Base-by-base conservation (phyloP, 192 early-diverging fungal species). In the Podila epigama region DNA sequence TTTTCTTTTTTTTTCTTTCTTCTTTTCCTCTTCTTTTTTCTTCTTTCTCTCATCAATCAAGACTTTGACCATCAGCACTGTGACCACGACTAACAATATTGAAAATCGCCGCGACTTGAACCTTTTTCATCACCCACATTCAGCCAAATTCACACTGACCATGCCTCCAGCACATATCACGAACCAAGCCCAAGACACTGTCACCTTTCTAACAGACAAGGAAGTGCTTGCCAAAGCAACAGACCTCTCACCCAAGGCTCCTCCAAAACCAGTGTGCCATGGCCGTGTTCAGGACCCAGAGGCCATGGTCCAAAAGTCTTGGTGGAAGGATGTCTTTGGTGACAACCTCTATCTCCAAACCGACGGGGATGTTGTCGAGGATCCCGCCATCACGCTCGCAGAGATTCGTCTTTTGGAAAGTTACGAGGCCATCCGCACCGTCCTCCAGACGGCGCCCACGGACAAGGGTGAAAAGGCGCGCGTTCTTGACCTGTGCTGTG, bases 311-410 rank as follows among this genome's bases (percentile, higher is more conserved):
- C 84, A 86, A 13, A 52, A 82, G n/a, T 65, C 82, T 22, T 89
- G 89, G 89, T 90, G 89, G 89, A 82, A 82, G 58, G 39, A 60
- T 20, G 77, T 88, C 18, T 90, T 90, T 72, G 68, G 60, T 3
- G 82, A 72, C 39, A 85, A 87, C 36, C 79, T 89, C 67, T 90
- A 90, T 66, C 80, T 90, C 5, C 86, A 88, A 54, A 90, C 89
- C 3, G 89, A 91, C 52, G 89, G 89, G 6, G 88, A 89, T 71
- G 88, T 91, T 10, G 88, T 89, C 25, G 89, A 91, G 63, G 89
- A 91, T 67, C 87, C 87, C 4, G 85, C 83, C 4, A 87, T 89
- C 39, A 91, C 89, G 3, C 52, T 70, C 34, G 81, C 82, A 32
- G 89, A 91, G 57, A 66, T 91, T 5, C 80, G 54, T 3, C 59